Conservation (phyloP, 2,329 filamentous ascomycete species). For the Bisporella sp. region DNA sequence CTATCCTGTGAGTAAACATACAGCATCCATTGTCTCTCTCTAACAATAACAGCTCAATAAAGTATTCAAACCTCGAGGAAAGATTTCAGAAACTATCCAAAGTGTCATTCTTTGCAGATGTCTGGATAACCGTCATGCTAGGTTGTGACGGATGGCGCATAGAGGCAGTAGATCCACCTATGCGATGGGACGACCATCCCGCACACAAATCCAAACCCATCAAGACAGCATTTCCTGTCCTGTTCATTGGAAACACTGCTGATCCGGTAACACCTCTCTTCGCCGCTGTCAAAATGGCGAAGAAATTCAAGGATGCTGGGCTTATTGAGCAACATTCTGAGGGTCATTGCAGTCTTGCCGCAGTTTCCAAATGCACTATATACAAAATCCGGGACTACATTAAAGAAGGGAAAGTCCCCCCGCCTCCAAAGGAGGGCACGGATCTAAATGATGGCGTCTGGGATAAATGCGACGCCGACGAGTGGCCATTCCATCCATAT, state of each 20-base stretch:
- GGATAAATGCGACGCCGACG: conserved; percentile 21
- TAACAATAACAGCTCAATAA: conserved; percentile 17
- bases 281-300: conserved; percentile 23
- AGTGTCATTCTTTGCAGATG: conserved; percentile 15
- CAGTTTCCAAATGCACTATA: conserved; percentile 20
- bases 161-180: conserved; percentile 18
- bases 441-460: conserved; percentile 17
- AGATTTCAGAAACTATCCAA: conserved; percentile 17
- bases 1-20: conserved; percentile 15
- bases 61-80: conserved; percentile 18
- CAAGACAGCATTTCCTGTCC: conserved; percentile 31
- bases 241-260: conserved; percentile 33
- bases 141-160: conserved; percentile 17
- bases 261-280: conserved; percentile 32
- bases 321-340: conserved; percentile 22
- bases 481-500: conserved; percentile 19
- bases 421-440: conserved; percentile 10
- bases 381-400: conserved; percentile 20
- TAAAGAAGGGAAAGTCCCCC: conserved; percentile 18
- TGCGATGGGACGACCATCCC: conserved; percentile 24
- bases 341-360: conserved; percentile 21
- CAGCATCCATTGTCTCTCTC: background rate
- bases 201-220: conserved; percentile 19
- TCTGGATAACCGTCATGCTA: conserved; percentile 1
- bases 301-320: conserved; percentile 21